Percentiles rank a stretch among this genome's conserved stretches.
phyloP scores from a whole-genome alignment of 352 stramenopile species.

The Phytopythium montanum region DNA sequence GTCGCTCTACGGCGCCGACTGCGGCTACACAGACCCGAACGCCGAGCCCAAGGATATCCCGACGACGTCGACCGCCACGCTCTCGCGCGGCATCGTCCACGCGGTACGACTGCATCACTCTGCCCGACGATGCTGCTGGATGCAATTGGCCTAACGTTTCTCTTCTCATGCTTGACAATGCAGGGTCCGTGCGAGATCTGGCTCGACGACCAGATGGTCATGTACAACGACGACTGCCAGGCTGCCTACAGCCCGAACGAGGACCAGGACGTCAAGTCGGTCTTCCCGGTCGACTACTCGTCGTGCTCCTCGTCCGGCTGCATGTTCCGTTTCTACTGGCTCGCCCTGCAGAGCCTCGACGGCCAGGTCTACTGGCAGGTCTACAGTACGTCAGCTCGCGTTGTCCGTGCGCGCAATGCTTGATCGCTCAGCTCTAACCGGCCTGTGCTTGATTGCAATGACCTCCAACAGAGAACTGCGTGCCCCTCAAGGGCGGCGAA shows the following conservation, averaged over 20 bases:
- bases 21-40: constrained; percentile 16
- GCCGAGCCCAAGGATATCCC: constrained; percentile 13
- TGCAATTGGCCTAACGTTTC: not conserved
- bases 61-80: constrained; percentile 13
- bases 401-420: not conserved
- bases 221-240: constrained; percentile 22
- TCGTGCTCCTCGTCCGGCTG: constrained; percentile 14
- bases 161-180: no score
- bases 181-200: constrained; percentile 25
- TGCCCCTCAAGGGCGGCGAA: constrained; percentile 16
- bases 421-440: not conserved
- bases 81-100: constrained; percentile 15
- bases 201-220: constrained; percentile 22
- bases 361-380: constrained; percentile 23
- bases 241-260: constrained; percentile 8
- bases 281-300: constrained; percentile 26
- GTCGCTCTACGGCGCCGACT: constrained; percentile 16
- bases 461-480: constrained; percentile 21
- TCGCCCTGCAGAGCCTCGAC: constrained; percentile 20
- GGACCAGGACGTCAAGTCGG: constrained; percentile 19
- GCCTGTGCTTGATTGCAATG: not conserved
- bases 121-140: no score
- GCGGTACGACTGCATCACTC: no score
- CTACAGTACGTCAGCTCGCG: constrained; percentile 20
- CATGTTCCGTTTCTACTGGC: constrained; percentile 27